Percentiles rank a stretch among this genome's conserved stretches.
Conservation (phyloP, 306 rosid genomes). For the Prunus mume region DNA sequence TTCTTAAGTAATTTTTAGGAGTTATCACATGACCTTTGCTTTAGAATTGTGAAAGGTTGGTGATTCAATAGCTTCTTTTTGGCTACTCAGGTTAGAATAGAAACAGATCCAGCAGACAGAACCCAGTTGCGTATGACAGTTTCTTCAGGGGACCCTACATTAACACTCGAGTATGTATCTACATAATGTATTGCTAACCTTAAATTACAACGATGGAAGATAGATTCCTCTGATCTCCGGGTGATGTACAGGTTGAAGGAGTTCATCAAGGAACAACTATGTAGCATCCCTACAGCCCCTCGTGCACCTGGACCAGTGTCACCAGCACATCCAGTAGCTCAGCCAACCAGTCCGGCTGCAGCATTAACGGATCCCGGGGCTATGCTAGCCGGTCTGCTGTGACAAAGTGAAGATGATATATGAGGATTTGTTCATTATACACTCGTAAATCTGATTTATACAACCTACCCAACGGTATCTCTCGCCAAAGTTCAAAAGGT, state of each 20-base stretch:
- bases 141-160: conserved; percentile 89
- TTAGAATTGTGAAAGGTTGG: not conserved
- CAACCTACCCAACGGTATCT: conserved; percentile 40
- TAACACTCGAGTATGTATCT: conserved; percentile 79
- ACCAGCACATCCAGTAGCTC: conserved; percentile 52
- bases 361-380: conserved; percentile 87
- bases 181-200: not conserved
- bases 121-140: conserved; percentile 97
- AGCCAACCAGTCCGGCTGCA: conserved; percentile 43
- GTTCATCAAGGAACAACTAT: conserved; percentile 86
- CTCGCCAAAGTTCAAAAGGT: conserved; percentile 35
- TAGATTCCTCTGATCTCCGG: conserved; percentile 19
- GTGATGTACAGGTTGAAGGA: conserved; percentile 77
- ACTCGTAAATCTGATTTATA: conserved; percentile 66
- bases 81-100: conserved; percentile 68
- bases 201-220: not conserved
- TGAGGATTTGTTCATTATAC: conserved; percentile 50
- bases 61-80: conserved; percentile 9
- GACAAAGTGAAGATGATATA: conserved; percentile 34
- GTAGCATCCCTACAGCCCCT: conserved; percentile 48
- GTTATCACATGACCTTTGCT: not conserved
- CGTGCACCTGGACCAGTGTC: conserved; percentile 41
- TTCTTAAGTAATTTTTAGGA: not conserved
- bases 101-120: conserved; percentile 99
- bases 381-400: conserved; percentile 90